Evolutionary conservation across 2,329 filamentous ascomycete species (phyloP).

Genomic region (Aspergillus aculeatinus): DNA sequence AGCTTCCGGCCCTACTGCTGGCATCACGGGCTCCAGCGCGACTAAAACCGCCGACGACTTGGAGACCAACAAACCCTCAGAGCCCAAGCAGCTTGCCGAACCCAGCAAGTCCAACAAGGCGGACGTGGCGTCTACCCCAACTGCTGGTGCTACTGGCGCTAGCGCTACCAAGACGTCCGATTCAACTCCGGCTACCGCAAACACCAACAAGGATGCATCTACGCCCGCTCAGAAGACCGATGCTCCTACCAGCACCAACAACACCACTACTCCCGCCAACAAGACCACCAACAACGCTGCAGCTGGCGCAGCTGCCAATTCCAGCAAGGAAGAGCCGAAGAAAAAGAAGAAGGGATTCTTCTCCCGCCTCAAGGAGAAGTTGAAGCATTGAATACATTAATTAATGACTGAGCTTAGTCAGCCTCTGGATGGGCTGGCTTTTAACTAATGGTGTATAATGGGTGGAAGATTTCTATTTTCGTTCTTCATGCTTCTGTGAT

Average conservation of each 20-base stretch:
- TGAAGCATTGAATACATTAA: slow-evolving; percentile 32
- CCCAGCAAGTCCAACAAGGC: neutral
- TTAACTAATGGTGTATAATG: slow-evolving; percentile 11
- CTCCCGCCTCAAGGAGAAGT: slow-evolving; percentile 55
- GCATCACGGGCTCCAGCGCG: slow-evolving; percentile 11
- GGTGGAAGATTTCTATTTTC: neutral
- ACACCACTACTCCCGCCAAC: neutral
- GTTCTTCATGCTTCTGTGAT: slow-evolving; percentile 9
- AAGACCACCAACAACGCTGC: slow-evolving; percentile 8
- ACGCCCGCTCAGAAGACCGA: neutral
- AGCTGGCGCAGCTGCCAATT: neutral
- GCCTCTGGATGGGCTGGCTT: neutral
- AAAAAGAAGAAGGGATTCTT: slow-evolving; percentile 69
- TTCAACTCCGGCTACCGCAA: neutral
- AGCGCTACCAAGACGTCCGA: slow-evolving; percentile 19
- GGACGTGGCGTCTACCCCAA: neutral
- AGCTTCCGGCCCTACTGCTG: slow-evolving; percentile 1
- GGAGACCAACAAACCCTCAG: neutral
- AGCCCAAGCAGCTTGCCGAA: neutral
- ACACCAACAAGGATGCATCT: neutral
- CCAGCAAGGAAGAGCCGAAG: slow-evolving; percentile 44
- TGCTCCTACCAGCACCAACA: neutral
- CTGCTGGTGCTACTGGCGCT: slow-evolving; percentile 11
- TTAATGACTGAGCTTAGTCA: neutral
- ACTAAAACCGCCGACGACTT: slow-evolving; percentile 19